Base-by-base conservation (phyloP, 768 basidiomycete genomes). In the Clitopilus passeckerianus region DNA sequence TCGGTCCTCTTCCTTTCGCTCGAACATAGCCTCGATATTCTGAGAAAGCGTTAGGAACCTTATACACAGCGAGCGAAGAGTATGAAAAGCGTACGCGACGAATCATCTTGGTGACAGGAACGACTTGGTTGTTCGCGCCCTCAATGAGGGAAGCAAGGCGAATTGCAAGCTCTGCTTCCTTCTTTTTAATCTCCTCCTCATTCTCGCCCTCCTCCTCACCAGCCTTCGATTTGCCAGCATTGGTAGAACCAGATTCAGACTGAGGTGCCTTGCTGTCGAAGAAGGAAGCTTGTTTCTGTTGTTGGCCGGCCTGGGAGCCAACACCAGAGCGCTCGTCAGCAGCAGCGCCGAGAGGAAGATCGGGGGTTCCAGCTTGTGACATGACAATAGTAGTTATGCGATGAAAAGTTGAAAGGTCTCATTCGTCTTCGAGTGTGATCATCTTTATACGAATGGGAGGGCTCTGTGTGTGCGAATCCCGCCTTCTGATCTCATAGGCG, bases 1-100 rank as follows among this genome's bases (percentile, higher is more conserved):
- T 10, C 72, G 68, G 46, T 75, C 74, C 20, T 77, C 75, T 44
- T 73, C 69, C 30, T 73, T 72, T 53, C 68, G 62, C 2, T 64
- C 65, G 27, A 72, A 69, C 63, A 73, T 71, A n/a, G 63, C 62
- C 34, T 76, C 74, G 56, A 76, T 75, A 57, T 73, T 67, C 75
- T 76, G 10, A 35, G 34, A 15, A 15, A 35, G 34, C 34, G n/a
- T n/a, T n/a, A 27, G 5, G 30, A 22, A 50, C 14, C 23, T 41
- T 44, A 7, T 30, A 30, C 27, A 12, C 27, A 33, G n/a, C 54
- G 24, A 55, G 57, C 16, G 16, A 23, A n/a, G 44, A 41, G 37
- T 5, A 41, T 15, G 37, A 14, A n/a, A 12, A 15, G 37, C 61
- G 18, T 27, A 73, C 73, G 67, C 73, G 73, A 43, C 75, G 72